Percentiles rank a stretch among this genome's conserved stretches.
Evolutionary conservation across 2,329 filamentous ascomycete species (phyloP).

Genomic region (Fusarium acutatum): DNA sequence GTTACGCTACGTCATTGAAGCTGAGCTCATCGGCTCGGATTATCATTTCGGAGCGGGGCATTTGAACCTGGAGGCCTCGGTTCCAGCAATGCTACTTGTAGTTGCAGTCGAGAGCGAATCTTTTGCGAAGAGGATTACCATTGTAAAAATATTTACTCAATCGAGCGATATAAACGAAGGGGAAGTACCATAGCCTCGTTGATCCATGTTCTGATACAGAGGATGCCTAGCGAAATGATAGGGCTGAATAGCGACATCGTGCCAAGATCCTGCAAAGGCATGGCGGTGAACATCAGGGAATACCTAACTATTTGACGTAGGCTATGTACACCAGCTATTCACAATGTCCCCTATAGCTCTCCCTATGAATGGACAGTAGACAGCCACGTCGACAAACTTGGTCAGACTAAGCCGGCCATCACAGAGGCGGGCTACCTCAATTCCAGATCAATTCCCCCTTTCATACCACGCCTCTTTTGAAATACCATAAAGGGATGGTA

Average conservation of each 20-base stretch:
- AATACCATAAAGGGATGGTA: not conserved
- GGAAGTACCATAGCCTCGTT: not conserved
- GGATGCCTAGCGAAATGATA: not conserved
- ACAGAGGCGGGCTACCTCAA: not conserved
- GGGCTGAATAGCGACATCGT: not conserved
- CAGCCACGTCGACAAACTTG: not conserved
- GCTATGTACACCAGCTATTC: not conserved
- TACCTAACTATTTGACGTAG: not conserved
- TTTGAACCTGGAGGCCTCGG: not conserved
- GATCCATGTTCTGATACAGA: not conserved
- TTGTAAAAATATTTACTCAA: not conserved
- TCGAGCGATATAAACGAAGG: not conserved
- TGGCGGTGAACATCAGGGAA: not conserved
- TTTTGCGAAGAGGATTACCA: rapidly evolving
- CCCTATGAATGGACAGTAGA: rapidly evolving
- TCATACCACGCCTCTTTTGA: not conserved
- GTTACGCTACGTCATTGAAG: slow-evolving; percentile 11
- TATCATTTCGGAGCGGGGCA: slow-evolving; percentile 18
- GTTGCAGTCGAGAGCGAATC: not conserved
- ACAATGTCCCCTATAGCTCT: not conserved
- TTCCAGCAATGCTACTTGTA: not conserved
- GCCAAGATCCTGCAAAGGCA: not conserved
- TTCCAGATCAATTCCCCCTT: not conserved
- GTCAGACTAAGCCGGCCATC: not conserved
- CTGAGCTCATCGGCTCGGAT: slow-evolving; percentile 13